Conservation (phyloP, 1,139 yeast genomes). For the Torulaspora pretoriensis region DNA sequence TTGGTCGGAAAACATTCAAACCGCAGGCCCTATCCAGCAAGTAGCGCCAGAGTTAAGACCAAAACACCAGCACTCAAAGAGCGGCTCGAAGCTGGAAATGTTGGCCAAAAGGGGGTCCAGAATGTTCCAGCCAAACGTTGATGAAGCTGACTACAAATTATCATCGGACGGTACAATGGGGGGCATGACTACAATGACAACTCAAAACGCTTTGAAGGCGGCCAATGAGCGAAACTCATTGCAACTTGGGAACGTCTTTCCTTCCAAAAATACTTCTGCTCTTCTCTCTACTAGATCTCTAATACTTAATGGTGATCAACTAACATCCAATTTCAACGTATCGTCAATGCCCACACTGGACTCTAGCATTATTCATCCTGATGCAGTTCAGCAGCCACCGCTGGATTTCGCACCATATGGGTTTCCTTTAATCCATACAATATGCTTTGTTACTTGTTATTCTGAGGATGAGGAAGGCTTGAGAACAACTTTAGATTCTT, state of each 20-base stretch:
- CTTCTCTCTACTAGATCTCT: slow-evolving; percentile 14
- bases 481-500: slow-evolving; percentile 82
- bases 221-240: slow-evolving; percentile 14
- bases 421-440: slow-evolving; percentile 79
- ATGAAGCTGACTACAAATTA: slow-evolving; percentile 8
- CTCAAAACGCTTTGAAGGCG: slow-evolving; percentile 31
- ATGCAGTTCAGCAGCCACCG: slow-evolving; percentile 83
- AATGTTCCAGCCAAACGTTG: slow-evolving; percentile 21
- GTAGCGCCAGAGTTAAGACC: slow-evolving; percentile 43
- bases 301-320: slow-evolving; percentile 14
- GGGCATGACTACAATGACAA: slow-evolving; percentile 40
- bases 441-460: slow-evolving; percentile 86
- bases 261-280: slow-evolving; percentile 10
- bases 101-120: slow-evolving; percentile 29
- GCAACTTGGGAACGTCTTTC: slow-evolving; percentile 6
- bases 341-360: slow-evolving; percentile 48
- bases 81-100: slow-evolving; percentile 25
- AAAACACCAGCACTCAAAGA: slow-evolving; percentile 11
- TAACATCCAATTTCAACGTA: slow-evolving; percentile 10
- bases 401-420: slow-evolving; percentile 82
- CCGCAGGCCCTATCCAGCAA: slow-evolving; percentile 53
- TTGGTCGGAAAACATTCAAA: slow-evolving; percentile 61
- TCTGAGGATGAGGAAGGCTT: slow-evolving; percentile 87
- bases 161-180: slow-evolving; percentile 13
- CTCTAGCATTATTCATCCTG: slow-evolving; percentile 68